phyloP scores from a whole-genome alignment of 441 rosid genomes.

The Corymbia citriodora region DNA sequence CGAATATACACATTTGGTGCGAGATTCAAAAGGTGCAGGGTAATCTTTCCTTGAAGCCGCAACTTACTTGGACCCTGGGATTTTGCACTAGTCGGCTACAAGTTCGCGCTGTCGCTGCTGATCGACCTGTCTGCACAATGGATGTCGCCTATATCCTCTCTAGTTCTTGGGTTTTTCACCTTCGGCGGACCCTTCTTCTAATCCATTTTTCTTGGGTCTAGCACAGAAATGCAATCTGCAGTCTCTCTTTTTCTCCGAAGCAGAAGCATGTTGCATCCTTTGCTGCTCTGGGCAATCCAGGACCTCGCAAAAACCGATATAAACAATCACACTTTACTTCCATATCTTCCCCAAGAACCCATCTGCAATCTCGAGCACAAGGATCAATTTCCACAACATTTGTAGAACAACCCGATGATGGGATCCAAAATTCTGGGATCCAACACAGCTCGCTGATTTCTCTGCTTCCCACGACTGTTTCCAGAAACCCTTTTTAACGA shows the following conservation, averaged over 20 bases:
- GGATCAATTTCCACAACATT: neutral
- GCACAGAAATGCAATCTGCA: neutral
- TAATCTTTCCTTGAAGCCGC: neutral
- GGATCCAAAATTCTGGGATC: neutral
- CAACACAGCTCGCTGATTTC: neutral
- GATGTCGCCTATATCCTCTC: neutral
- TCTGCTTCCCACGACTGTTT: neutral
- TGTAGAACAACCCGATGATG: neutral
- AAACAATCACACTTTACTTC: neutral
- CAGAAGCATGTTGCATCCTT: neutral
- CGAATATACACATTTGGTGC: neutral
- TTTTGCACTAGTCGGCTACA: neutral
- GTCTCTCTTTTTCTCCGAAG: neutral
- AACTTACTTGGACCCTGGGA: neutral
- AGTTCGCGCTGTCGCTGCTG: neutral
- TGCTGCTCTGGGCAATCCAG: neutral
- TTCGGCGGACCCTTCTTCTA: neutral
- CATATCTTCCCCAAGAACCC: neutral
- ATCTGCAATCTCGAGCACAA: neutral
- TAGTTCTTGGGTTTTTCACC: neutral
- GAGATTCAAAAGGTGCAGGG: neutral
- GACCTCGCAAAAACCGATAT: neutral
- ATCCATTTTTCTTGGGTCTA: neutral
- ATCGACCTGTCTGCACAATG: neutral
- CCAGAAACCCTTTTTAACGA: neutral